Base-by-base conservation (phyloP, 441 rosid species). In the Erodium texanum region DNA sequence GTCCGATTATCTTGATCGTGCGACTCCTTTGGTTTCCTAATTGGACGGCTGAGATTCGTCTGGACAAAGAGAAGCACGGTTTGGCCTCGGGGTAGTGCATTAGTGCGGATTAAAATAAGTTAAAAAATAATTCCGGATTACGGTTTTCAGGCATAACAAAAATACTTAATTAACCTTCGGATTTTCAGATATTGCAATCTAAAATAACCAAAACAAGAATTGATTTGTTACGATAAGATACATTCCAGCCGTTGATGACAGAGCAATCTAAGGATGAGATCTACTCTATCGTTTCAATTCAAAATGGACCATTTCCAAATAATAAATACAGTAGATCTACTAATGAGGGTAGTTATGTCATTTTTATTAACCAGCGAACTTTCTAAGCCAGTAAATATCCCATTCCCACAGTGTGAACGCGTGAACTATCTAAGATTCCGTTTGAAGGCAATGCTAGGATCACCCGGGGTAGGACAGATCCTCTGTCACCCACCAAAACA, bases 21-120 rank as follows among this genome's bases (percentile, higher is more conserved):
- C 6, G 62, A 24, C 12, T 56, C 24, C 22, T 1, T 11, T 56
- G 62, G 24, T 56, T 56, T 19, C 3, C 12, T 56, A 4, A 19
- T 9, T 56, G 62, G 24, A 56, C 24, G 62, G 62, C 62, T 56
- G 14, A 20, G 62, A 56, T 56, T 56, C 23, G 62, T 56, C 14
- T 7, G 3, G 14, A 56, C 62, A 56, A 56, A 18, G 3, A 19
- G 24, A 56, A 3, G 24, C 7, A 56, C 62, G 24, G 62, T 56
- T 56, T 20, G 24, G 62, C 52, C 5, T 56, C 3, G 12, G 23
- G 23, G 9, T 7, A 11, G 23, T 8, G 61, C 22, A 16, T 18
- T 18, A 24, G 61, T 8, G 22, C 22, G 23, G 61, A 54, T 54
- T 54, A 18, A 54, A 18, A 54, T 19, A 54, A 54, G 9, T 54